phyloP scores from a whole-genome alignment of 352 stramenopile species.

The Blastocystis hominis region DNA sequence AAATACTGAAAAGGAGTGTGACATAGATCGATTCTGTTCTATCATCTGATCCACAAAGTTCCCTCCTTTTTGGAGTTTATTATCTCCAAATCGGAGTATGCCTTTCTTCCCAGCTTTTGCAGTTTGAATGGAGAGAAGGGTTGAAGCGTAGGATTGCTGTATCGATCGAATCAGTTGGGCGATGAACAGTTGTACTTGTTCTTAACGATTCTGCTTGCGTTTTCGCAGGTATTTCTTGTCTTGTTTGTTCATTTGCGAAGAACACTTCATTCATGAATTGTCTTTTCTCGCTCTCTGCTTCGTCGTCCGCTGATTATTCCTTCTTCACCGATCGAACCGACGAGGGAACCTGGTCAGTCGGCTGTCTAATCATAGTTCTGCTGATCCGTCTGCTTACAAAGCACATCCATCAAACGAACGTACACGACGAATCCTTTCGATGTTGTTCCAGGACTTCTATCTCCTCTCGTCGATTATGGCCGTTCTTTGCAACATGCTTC shows the following conservation, averaged over 20 bases:
- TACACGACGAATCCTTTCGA: background rate
- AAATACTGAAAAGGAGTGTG: background rate
- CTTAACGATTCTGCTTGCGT: background rate
- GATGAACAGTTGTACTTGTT: slow-evolving; percentile 24
- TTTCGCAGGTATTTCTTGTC: background rate
- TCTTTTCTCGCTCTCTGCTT: background rate
- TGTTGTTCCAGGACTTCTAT: background rate
- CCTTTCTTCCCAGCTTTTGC: background rate
- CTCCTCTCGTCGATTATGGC: slow-evolving; percentile 9
- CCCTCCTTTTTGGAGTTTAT: slow-evolving; percentile 17
- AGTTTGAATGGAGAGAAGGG: background rate
- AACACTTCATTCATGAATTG: slow-evolving; percentile 9
- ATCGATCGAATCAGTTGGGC: background rate
- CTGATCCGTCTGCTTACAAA: background rate
- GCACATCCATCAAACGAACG: background rate
- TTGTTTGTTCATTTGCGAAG: background rate
- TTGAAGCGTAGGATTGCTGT: background rate
- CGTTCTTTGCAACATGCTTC: slow-evolving; percentile 7
- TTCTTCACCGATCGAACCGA: slow-evolving; percentile 26
- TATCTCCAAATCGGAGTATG: background rate
- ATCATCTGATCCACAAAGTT: slow-evolving; percentile 8
- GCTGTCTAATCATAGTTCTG: background rate
- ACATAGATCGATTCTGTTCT: slow-evolving; percentile 8
- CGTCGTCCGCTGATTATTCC: background rate
- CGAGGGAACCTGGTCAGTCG: background rate